Percentiles rank a stretch among this genome's conserved stretches.
These are phyloP conservation scores for Hansenula anomala DNA, from an alignment of 1,139 yeast genomes.

Conservation along the genomic window DNA sequence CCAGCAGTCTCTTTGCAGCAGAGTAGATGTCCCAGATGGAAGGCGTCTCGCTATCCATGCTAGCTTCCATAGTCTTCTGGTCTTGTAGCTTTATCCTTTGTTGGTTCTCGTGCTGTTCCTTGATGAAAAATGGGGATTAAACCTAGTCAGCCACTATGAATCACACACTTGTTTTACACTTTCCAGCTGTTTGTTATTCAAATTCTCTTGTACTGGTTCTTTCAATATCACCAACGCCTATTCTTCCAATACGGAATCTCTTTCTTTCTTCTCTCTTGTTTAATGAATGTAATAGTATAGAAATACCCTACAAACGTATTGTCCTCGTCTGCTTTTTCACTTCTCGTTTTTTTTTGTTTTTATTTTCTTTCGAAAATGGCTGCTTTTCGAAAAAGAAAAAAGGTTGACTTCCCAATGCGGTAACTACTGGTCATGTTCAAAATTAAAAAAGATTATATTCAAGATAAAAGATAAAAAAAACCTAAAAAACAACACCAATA, in stretches of 20 bases:
- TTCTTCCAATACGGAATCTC: too few species aligned
- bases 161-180: background rate
- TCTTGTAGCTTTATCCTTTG: background rate
- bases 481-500: too few species aligned
- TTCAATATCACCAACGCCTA: background rate
- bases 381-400: background rate
- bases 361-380: too few species aligned
- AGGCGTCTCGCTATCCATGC: conserved; percentile 8
- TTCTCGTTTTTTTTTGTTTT: too few species aligned
- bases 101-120: background rate
- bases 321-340: too few species aligned
- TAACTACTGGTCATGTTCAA: background rate
- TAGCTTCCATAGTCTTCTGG: background rate
- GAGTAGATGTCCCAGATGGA: conserved; percentile 24
- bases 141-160: too few species aligned
- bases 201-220: too few species aligned
- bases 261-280: too few species aligned
- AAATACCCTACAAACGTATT: too few species aligned
- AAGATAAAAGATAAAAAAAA: background rate
- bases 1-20: conserved; percentile 22
- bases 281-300: too few species aligned
- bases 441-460: too few species aligned
- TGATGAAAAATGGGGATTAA: background rate
- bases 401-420: conserved; percentile 2
- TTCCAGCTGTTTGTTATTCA: too few species aligned